Percentiles rank a stretch among this genome's conserved stretches.
Conservation (phyloP, 805 yeast species). For the Lipomyces chichibuensis region DNA sequence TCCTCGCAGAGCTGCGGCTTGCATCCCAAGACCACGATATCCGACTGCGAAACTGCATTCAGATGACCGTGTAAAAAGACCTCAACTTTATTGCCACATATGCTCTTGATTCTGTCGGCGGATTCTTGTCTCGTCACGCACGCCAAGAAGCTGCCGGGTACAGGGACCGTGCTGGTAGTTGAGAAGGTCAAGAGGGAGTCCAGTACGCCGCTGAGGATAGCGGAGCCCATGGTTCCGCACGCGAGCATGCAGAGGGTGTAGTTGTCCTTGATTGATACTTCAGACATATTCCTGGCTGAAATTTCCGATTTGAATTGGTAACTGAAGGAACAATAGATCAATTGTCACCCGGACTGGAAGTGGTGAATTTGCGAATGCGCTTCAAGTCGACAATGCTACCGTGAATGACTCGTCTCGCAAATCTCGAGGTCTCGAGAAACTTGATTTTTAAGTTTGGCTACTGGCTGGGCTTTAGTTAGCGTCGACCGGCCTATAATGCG, state of each 20-base stretch:
- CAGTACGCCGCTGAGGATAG: slow-evolving; percentile 79
- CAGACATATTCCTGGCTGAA: neutral
- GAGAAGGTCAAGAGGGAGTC: slow-evolving; percentile 44
- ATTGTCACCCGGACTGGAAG: too few relatives aligned
- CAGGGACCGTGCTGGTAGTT: slow-evolving; percentile 46
- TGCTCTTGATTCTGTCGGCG: slow-evolving; percentile 51
- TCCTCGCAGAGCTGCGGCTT: slow-evolving; percentile 80
- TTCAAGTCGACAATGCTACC: too few relatives aligned
- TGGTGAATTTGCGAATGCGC: too few relatives aligned
- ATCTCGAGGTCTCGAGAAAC: too few relatives aligned
- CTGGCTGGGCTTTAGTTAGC: too few relatives aligned
- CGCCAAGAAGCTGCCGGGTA: slow-evolving; percentile 76
- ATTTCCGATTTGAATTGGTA: neutral
- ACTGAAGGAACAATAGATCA: too few relatives aligned
- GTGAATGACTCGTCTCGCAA: too few relatives aligned
- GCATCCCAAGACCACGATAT: slow-evolving; percentile 78
- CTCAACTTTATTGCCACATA: slow-evolving; percentile 58
- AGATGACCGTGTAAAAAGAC: slow-evolving; percentile 54
- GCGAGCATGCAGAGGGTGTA: slow-evolving; percentile 70
- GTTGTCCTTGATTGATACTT: slow-evolving; percentile 4
- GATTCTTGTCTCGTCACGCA: slow-evolving; percentile 66
- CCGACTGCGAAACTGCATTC: slow-evolving; percentile 63
- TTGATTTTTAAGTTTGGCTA: too few relatives aligned
- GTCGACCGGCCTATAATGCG: neutral
- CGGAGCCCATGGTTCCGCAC: slow-evolving; percentile 95